Conservation (phyloP, 768 basidiomycete genomes). For the Hortiboletus campestris region DNA sequence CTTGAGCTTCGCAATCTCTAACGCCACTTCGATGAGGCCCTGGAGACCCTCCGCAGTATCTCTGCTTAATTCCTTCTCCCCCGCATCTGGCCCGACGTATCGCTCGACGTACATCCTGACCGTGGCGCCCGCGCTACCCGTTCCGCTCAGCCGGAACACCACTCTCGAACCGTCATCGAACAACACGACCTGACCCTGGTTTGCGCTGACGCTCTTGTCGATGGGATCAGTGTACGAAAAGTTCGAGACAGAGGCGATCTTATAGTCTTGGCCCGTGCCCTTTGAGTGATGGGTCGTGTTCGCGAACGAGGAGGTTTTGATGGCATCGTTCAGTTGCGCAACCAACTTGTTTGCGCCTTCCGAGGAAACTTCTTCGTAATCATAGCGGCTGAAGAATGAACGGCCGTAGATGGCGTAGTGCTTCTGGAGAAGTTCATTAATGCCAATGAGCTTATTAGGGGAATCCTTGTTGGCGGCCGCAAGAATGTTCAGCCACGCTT, state of each 20-base stretch:
- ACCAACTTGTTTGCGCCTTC: slow-evolving; percentile 88
- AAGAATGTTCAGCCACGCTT: slow-evolving; percentile 97
- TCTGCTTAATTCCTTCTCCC: slow-evolving; percentile 65
- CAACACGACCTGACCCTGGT: slow-evolving; percentile 92
- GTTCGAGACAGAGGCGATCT: slow-evolving; percentile 73
- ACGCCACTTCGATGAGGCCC: slow-evolving; percentile 93
- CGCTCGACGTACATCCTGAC: slow-evolving; percentile 96
- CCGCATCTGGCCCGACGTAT: slow-evolving; percentile 71
- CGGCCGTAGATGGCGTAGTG: slow-evolving; percentile 95
- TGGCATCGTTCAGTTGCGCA: slow-evolving; percentile 66
- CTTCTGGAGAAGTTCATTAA: slow-evolving; percentile 84
- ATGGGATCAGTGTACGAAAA: slow-evolving; percentile 99
- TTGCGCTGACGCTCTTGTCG: slow-evolving; percentile 87
- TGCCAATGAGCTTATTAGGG: slow-evolving; percentile 74
- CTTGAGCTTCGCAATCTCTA: slow-evolving; percentile 80
- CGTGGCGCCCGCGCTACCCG: slow-evolving; percentile 94
- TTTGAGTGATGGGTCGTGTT: slow-evolving; percentile 65
- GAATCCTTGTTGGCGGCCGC: slow-evolving; percentile 82
- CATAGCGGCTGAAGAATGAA: slow-evolving; percentile 98
- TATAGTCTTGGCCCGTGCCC: slow-evolving; percentile 69
- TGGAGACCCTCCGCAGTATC: slow-evolving; percentile 87
- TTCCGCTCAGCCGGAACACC: slow-evolving; percentile 94
- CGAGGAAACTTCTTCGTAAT: slow-evolving; percentile 96
- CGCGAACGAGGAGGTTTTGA: slow-evolving; percentile 65
- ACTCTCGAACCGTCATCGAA: slow-evolving; percentile 93